Evolutionary conservation across 495 filamentous ascomycete genomes (phyloP).

Genomic region (Collariella sp.): DNA sequence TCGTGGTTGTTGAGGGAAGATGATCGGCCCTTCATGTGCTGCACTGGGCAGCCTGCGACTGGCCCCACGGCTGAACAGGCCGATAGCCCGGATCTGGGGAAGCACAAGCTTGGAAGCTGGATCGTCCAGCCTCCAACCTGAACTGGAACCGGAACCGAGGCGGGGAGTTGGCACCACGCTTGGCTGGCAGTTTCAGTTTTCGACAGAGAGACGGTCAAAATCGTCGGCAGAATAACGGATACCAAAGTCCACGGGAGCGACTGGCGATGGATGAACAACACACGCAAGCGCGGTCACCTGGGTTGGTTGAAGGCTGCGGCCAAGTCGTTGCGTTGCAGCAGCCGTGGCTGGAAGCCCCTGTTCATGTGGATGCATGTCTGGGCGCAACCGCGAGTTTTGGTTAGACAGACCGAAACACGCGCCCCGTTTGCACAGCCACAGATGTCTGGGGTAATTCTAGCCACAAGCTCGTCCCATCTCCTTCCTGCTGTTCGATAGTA

Average conservation of each 20-base stretch:
- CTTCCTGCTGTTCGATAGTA: too few relatives aligned
- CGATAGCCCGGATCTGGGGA: not conserved
- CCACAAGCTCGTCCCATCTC: too few relatives aligned
- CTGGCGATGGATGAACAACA: not conserved
- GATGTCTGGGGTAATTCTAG: too few relatives aligned
- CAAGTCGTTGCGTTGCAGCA: not conserved
- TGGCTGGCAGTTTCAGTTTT: not conserved
- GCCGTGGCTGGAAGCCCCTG: not conserved
- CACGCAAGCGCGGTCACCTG: not conserved
- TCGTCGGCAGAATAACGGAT: not conserved
- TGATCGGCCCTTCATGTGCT: slow-evolving; percentile 6
- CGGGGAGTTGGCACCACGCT: not conserved
- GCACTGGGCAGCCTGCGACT: slow-evolving; percentile 11
- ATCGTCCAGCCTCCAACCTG: not conserved
- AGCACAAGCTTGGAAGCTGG: not conserved
- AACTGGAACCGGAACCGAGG: not conserved
- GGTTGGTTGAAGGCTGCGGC: not conserved
- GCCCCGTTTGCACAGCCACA: not conserved
- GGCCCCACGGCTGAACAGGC: slow-evolving; percentile 14
- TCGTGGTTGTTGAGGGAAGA: not conserved
- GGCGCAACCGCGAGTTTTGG: not conserved
- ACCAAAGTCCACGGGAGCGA: not conserved
- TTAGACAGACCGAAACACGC: not conserved
- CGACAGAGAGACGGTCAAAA: not conserved
- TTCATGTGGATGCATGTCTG: not conserved